Base-by-base conservation (phyloP, 1,284 basidiomycete genomes). In the Puccinia horiana region DNA sequence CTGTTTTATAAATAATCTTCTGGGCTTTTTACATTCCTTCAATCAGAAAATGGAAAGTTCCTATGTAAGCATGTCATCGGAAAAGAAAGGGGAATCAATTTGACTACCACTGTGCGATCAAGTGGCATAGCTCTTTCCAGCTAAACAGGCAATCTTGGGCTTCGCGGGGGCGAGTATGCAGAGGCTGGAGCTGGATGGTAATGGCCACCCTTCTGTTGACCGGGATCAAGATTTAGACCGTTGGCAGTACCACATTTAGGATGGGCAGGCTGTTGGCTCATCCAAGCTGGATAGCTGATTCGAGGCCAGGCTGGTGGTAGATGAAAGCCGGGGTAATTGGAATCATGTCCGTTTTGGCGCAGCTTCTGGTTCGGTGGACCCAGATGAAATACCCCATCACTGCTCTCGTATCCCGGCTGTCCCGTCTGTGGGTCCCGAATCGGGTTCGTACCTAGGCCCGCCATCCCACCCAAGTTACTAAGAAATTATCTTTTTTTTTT, bases 361-460 rank as follows among this genome's bases (percentile, higher is more conserved):
- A 35, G 29, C 47, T 26, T 69, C 6, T 2, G 9, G 35, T 69
- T 47, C 18, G 65, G 42, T 16, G 63, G 44, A 6, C 76, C 76
- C 16, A 20, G 1, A 35, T 67, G 44, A 63, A 78, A 78, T 18
- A 32, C 44, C 14, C 63, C 63, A 69, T 78, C 37, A n/a, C 63
- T 69, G n/a, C 63, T 69, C 47, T 78, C 76, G 61, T 78, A 78
- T 29, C 76, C 76, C n/a, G 65, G 42, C 32, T 29, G 16, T 18
- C 76, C 76, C 26, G 76, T 78, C 65, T 78, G 76, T 3, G 76
- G 76, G 49, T 78, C 35, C 49, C 42, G 61, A 1, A 78, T 77
- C 35, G 61, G 52, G 40, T 77, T 77, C 49, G 54, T 63, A n/a
- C 54, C 58, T 26, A 63, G 49, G 6, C 75, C 75, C 12, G 75